phyloP scores from a whole-genome alignment of 805 yeast genomes.

The Ogataea pini region DNA sequence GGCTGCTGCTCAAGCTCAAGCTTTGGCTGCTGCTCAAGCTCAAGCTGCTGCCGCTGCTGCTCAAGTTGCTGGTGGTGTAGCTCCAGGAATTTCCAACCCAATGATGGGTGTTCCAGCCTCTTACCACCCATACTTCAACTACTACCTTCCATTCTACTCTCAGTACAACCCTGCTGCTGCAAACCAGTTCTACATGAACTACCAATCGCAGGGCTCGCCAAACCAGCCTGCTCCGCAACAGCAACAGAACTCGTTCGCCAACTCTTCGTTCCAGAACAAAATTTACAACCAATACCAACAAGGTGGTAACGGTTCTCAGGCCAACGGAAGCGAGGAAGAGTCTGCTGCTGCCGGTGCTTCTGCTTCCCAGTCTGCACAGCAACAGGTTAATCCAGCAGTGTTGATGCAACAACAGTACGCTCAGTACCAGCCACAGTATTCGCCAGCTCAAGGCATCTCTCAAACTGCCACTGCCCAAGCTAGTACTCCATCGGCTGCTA shows the following conservation, averaged over 20 bases:
- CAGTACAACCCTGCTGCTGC: constrained; percentile 32
- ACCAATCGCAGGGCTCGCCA: constrained; percentile 29
- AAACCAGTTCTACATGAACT: constrained; percentile 31
- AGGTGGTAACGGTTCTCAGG: constrained; percentile 10
- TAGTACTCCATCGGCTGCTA: constrained; percentile 16
- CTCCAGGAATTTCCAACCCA: constrained; percentile 30
- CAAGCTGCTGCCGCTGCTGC: constrained; percentile 19
- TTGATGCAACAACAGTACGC: constrained; percentile 29
- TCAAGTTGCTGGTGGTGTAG: constrained; percentile 21
- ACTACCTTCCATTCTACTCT: constrained; percentile 33
- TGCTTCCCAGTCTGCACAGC: constrained; percentile 21
- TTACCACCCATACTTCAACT: constrained; percentile 35
- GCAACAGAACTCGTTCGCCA: constrained; percentile 26
- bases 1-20: constrained; percentile 20
- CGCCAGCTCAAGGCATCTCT: constrained; percentile 12
- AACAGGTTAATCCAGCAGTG: constrained; percentile 25
- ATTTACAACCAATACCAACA: constrained; percentile 32
- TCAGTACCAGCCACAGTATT: constrained; percentile 25
- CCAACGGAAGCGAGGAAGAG: constrained; percentile 21
- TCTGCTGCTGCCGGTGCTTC: constrained; percentile 13
- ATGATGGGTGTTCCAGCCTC: constrained; percentile 35
- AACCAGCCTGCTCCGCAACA: constrained; percentile 24
- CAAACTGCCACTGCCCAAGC: constrained; percentile 17
- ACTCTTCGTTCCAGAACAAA: constrained; percentile 28
- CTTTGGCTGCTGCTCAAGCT: constrained; percentile 20